phyloP scores from a whole-genome alignment of 306 rosid species.

The Erythrophleum fordii region DNA sequence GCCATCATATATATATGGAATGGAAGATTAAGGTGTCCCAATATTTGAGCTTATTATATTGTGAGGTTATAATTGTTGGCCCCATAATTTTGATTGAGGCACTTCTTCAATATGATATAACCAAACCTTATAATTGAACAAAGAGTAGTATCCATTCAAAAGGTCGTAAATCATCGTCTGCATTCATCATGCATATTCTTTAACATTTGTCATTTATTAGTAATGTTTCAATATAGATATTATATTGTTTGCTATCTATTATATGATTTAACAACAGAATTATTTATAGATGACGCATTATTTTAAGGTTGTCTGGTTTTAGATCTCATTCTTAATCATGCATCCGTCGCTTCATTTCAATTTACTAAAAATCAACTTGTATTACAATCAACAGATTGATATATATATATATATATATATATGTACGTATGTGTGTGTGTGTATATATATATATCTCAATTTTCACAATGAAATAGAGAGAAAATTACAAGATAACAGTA shows the following conservation, averaged over 20 bases:
- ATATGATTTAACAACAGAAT: not conserved
- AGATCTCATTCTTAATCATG: not conserved
- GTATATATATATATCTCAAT: no score
- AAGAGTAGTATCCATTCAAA: not conserved
- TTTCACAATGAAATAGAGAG: not conserved
- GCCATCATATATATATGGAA: constrained; percentile 1
- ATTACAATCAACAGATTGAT: not conserved
- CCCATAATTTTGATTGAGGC: not conserved
- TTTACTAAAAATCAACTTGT: not conserved
- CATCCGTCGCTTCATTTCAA: not conserved
- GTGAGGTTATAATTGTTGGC: constrained; percentile 2
- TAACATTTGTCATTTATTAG: not conserved
- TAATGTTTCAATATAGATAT: not conserved
- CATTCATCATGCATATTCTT: not conserved
- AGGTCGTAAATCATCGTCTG: not conserved
- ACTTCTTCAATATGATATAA: not conserved
- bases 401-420: no score
- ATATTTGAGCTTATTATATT: not conserved
- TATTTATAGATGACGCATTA: not conserved
- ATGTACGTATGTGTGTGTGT: no score
- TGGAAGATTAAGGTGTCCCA: not conserved
- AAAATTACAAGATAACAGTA: not conserved
- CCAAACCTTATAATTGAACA: constrained; percentile 7
- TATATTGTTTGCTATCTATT: not conserved
- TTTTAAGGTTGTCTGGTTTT: constrained; percentile 17